Conservation (phyloP, 2,329 filamentous ascomycete species). For the Nothopassalora personata region DNA sequence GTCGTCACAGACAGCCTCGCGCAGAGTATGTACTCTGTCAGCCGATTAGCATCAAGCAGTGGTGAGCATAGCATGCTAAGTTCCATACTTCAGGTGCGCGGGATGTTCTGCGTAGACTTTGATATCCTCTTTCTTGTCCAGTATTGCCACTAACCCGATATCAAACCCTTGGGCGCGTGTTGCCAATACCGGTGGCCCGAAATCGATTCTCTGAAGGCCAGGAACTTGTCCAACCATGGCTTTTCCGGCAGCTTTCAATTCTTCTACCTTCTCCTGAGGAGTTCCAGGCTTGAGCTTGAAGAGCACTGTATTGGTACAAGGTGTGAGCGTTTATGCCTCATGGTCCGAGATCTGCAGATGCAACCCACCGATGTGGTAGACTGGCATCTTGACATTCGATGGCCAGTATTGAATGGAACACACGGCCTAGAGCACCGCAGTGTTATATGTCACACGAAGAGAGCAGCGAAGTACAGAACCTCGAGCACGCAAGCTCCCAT, state of each 20-base stretch:
- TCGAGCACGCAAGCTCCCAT: neutral
- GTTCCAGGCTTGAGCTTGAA: constrained; percentile 23
- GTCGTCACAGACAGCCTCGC: constrained; percentile 18
- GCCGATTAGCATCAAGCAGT: neutral
- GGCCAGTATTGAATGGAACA: neutral
- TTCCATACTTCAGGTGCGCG: constrained; percentile 40
- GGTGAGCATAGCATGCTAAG: neutral
- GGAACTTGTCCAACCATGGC: too few relatives aligned
- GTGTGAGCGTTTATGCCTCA: neutral
- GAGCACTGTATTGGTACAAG: constrained; percentile 12
- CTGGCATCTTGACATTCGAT: constrained; percentile 11
- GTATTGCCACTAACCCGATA: constrained; percentile 42
- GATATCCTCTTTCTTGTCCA: constrained; percentile 42
- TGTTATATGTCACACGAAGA: neutral
- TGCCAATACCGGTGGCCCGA: constrained; percentile 34
- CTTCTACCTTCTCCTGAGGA: constrained; percentile 14
- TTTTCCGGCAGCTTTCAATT: constrained; percentile 12
- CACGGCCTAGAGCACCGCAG: neutral
- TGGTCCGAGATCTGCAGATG: neutral
- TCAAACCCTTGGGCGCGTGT: constrained; percentile 43
- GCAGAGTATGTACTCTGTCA: constrained; percentile 17
- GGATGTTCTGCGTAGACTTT: constrained; percentile 42
- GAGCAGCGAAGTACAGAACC: neutral
- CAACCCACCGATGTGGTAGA: constrained; percentile 20
- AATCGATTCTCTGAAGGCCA: constrained; percentile 16